Evolutionary conservation across 202 grass and related monocot species (phyloP), one percentile per base, ranked within the genome.

Genomic region (Carex arenaria): DNA sequence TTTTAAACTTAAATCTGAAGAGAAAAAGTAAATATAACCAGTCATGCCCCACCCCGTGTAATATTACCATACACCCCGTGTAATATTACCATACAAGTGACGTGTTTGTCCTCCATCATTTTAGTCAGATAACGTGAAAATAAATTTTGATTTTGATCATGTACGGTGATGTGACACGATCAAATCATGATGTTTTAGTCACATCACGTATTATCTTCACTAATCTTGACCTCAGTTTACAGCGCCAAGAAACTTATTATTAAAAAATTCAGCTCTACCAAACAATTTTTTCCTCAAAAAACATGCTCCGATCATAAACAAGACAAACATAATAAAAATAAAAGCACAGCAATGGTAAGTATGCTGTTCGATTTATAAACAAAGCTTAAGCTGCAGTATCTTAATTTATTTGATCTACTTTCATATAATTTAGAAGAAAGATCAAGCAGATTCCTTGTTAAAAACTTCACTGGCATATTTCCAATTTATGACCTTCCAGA

Each of bases 401-500:
- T 20, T 31, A 12, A 60, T 40, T 78, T 60, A 60, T 78, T 78
- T 38, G 20, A 78, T 77, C 11, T 60, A 17, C 45, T 67, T 14
- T 47, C 19, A 26, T 18, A 62, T 32, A 6, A 26, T 23, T 23
- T 47, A 72, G 38, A 22, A 23, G 59, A 19, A 72, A 26, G 42
- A 72, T 97, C 87, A 97, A 14, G 85, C 91, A 49, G 51, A 62
- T 80, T 67, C 86, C 64, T 92, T 93, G 13, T 92, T 93, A 9
- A 87, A 98, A 61, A 90, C 85, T 85, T 90, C 89, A 32, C 91
- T 79, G 7, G 93, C 88, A 5, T 98, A 98, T 82, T 98, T 95
- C 96, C 96, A 98, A 86, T 95, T 95, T 49, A 95, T 87, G 61
- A 98, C 96, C 84, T 93, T 98, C 96, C 96, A 98, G 52, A 98